Evolutionary conservation across 768 basidiomycete genomes (phyloP).

Genomic region (Lactarius psammicola): DNA sequence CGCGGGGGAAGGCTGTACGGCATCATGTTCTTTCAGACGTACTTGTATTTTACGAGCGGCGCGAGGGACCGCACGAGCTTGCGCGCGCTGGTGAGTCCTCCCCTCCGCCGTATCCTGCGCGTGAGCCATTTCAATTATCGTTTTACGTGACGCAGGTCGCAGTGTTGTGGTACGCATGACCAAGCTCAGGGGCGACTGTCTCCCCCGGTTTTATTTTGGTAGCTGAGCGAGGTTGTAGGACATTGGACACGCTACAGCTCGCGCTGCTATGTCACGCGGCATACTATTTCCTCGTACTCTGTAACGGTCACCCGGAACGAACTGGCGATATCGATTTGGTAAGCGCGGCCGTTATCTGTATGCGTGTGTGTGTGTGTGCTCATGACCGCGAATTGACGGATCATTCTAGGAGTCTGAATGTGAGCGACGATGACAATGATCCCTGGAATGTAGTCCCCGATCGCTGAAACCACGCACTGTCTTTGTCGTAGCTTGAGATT

Average conservation of each 20-base stretch:
- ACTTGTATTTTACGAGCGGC: slow-evolving; percentile 1
- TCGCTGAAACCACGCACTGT: neutral
- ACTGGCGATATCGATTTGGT: slow-evolving; percentile 8
- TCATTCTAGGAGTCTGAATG: slow-evolving; percentile 10
- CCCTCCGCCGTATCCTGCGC: no score
- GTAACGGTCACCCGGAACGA: neutral
- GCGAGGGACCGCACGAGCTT: neutral
- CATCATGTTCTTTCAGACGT: slow-evolving; percentile 10
- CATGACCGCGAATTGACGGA: no score
- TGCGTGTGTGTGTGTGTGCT: no score
- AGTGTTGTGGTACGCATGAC: slow-evolving; percentile 7
- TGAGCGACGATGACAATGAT: slow-evolving; percentile 1
- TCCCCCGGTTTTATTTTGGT: neutral
- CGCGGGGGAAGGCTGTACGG: slow-evolving; percentile 14
- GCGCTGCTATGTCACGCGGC: slow-evolving; percentile 3
- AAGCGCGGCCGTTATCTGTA: neutral
- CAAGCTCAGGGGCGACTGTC: no score
- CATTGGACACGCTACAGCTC: slow-evolving; percentile 15
- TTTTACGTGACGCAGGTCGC: neutral
- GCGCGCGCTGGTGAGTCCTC: slow-evolving; percentile 10
- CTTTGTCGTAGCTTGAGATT: slow-evolving; percentile 11
- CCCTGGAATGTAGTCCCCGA: neutral
- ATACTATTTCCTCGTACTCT: slow-evolving; percentile 12
- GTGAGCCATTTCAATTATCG: neutral
- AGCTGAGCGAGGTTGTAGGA: slow-evolving; percentile 3